phyloP scores from a whole-genome alignment of 225 moss, liverwort and hornwort species.

The Polytrichum commune region DNA sequence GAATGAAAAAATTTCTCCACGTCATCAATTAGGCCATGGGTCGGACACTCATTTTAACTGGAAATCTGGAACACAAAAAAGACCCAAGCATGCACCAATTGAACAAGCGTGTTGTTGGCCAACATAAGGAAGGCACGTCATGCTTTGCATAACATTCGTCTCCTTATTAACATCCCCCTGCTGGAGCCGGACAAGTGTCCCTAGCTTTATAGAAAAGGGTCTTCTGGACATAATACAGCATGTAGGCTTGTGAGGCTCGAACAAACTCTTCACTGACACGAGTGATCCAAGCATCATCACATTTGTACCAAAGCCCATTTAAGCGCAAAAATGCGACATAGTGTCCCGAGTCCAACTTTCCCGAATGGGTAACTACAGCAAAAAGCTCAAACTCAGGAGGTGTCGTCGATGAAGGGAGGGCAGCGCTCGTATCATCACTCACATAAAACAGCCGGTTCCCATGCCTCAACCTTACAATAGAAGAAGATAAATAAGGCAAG shows the following conservation, averaged over 20 bases:
- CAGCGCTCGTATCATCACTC: conserved; percentile 32
- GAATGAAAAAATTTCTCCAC: no score
- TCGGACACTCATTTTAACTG: no score
- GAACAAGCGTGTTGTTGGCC: neutral
- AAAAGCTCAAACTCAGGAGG: conserved; percentile 85
- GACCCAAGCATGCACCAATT: no score
- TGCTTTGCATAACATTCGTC: no score
- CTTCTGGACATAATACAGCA: conserved; percentile 91
- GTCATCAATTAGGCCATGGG: no score
- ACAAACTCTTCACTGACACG: conserved; percentile 89
- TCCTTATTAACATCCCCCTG: conserved; percentile 18
- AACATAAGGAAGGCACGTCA: neutral
- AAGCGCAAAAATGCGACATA: conserved; percentile 83
- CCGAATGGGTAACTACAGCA: conserved; percentile 95
- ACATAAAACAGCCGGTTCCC: conserved; percentile 78
- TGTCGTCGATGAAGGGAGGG: conserved; percentile 28
- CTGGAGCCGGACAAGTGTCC: conserved; percentile 48
- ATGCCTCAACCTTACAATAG: conserved; percentile 82
- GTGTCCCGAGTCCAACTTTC: conserved; percentile 93
- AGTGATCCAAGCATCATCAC: conserved; percentile 97
- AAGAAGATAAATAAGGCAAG: conserved; percentile 81
- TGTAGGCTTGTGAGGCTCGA: conserved; percentile 86
- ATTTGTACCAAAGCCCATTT: conserved; percentile 87
- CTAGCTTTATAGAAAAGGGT: conserved; percentile 87
- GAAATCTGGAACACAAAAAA: no score